A percentile compares a stretch with the other conserved stretches of the same genome.
Conservation (phyloP, 2,329 filamentous ascomycete genomes). For the Penicillium sp. region DNA sequence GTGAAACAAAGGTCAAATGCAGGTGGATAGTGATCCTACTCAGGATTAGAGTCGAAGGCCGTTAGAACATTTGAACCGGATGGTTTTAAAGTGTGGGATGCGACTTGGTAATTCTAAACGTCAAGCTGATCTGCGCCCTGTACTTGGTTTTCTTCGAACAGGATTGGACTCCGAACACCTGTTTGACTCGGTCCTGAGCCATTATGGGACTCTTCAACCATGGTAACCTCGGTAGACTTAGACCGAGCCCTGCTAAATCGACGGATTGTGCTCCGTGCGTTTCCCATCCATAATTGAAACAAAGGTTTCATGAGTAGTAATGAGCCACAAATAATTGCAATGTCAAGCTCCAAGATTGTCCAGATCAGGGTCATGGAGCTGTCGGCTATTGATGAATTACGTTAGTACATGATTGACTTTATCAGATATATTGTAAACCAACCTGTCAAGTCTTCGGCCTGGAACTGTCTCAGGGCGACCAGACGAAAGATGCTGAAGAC, state of each 20-base stretch:
- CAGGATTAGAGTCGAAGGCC: background rate
- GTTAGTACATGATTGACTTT: background rate
- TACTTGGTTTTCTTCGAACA: background rate
- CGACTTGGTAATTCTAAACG: background rate
- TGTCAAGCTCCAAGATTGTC: slow-evolving; percentile 22
- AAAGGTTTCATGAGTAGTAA: slow-evolving; percentile 19
- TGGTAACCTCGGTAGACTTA: background rate
- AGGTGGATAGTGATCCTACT: too few species aligned
- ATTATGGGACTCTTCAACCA: background rate
- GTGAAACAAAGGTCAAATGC: too few species aligned
- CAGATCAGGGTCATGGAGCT: slow-evolving; percentile 6
- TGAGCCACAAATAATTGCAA: slow-evolving; percentile 23
- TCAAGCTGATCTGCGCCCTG: background rate
- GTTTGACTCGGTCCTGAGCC: background rate
- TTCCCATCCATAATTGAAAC: slow-evolving; percentile 5
- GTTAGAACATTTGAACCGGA: background rate
- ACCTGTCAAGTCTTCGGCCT: slow-evolving; percentile 6
- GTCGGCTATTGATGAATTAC: background rate
- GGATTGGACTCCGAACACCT: background rate
- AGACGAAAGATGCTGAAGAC: slow-evolving; percentile 18
- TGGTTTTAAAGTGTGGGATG: too few species aligned
- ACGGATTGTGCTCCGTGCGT: background rate
- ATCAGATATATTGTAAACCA: background rate
- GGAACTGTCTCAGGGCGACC: slow-evolving; percentile 2
- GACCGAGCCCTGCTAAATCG: background rate